Evolutionary conservation across 805 yeast species (phyloP), one percentile per base, ranked within the genome.

Genomic region (Metschnikowia amazonensis): DNA sequence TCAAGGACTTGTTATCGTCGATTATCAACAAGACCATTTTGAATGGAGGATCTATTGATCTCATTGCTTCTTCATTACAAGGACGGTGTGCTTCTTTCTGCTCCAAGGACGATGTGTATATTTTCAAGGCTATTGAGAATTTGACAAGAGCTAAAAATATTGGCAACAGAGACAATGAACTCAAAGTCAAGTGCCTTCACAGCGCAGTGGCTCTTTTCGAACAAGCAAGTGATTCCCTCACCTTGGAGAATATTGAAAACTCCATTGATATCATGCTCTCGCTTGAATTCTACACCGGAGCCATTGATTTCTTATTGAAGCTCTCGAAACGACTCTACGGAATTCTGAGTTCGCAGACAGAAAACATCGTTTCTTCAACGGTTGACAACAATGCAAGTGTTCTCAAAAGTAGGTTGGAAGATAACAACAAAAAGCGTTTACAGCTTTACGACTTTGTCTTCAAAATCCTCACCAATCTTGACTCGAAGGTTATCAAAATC

Each of bases 11-110:
- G 30, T 76, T 94, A 36, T 84, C 95, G 1, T 86, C 96, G 1
- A 81, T 94, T 30, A 89, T 94, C 50, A 90, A 90, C 65, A 85
- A 85, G 62, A 88, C 86, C 53, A 89, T 94, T 46, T 75, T 87
- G 31, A 81, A 86, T 52, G 98, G 99, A n/a, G 92, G 88, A 3
- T 86, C 96, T 0, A 92, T 94, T 36, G 98, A 92, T 60, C 74
- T 84, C 46, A 87, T 92, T 42, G 95, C 97, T 1, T 81, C 83
- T 29, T 81, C 90, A 1, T 70, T 94, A 42, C 96, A 94, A 65
- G 95, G 88, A 44, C 82, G 92, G 48, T 94, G 99, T 71, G 95
- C 96, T 1, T 82, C 96, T 0, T 94, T 89, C 65, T 94, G 98
- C 60, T 88, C 97, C 0, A 81, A 95, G 13, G 88, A 86, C 53